Evolutionary conservation across 345 rosid genomes (phyloP), one percentile per base, ranked within the genome.

Genomic region (Erucastrum elatum): DNA sequence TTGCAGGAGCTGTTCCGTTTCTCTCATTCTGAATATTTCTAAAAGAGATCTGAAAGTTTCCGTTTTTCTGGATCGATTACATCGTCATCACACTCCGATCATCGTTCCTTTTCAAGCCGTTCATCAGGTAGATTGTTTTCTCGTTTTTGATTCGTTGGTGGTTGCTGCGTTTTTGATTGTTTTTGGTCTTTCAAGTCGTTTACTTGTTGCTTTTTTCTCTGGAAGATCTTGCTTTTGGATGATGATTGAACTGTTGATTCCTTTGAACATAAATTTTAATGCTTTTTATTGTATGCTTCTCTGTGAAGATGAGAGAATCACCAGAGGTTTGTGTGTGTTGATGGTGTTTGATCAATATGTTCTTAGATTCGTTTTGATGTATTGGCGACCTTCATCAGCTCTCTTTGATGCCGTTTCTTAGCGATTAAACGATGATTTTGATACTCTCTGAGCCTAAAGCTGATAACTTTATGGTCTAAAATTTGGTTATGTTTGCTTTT

Each of bases 101-200:
- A 62, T 83, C 82, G 21, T 68, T 60, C n/a, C 51, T 82, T 25
- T 70, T 71, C 6, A 87, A 83, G 86, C 93, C 82, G 87, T 90
- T 88, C 78, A 77, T 51, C 56, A 0, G 84, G 92, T 87, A 70
- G 5, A 6, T 26, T 75, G 61, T 58, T 71, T 72, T 78, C 53
- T 59, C 34, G 3, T 39, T 68, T 44, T 68, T 41, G 58, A 60
- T 74, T 77, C 39, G 59, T 62, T 69, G 71, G 66, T 53, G 59
- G 71, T 69, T 61, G 66, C 74, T 55, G 13, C 77, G 46, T 77
- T 79, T 70, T 37, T n/a, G n/a, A n/a, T n/a, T n/a, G n/a, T n/a
- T n/a, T n/a, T n/a, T n/a, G 0, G 0, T n/a, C 17, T 4, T 49
- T 49, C 9, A 15, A 61, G 17, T 35, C 9, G 5, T 2, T 4